Percentiles rank a stretch among this genome's conserved stretches.
Evolutionary conservation across 2,329 filamentous ascomycete species (phyloP).

Genomic region (Fusarium pseudocircinatum): DNA sequence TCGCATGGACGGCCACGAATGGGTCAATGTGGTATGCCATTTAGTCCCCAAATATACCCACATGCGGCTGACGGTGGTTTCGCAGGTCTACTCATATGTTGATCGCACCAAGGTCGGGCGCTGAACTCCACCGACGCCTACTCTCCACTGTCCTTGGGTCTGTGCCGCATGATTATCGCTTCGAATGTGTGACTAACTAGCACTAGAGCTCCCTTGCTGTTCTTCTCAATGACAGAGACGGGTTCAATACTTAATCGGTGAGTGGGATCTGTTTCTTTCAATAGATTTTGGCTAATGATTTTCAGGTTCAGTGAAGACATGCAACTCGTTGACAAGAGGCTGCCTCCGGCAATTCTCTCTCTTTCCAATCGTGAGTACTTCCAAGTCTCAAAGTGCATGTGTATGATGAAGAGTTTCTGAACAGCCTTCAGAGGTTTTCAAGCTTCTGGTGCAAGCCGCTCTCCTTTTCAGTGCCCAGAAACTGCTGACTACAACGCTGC

Average conservation of each 20-base stretch:
- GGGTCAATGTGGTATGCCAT: neutral
- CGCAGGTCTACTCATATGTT: neutral
- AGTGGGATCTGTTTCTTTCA: too few species aligned
- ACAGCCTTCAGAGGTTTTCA: neutral
- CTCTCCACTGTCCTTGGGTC: neutral
- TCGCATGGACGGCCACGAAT: neutral
- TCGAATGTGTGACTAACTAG: rapidly evolving
- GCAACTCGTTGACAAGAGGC: neutral
- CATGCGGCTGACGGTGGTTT: rapidly evolving
- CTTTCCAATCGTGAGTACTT: neutral
- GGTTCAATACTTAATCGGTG: neutral
- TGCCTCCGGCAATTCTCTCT: neutral
- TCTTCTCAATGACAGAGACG: neutral
- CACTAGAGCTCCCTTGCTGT: neutral
- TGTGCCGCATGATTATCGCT: neutral
- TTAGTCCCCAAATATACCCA: rapidly evolving
- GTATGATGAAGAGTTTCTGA: neutral
- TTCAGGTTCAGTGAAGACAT: neutral
- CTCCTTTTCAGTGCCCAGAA: neutral
- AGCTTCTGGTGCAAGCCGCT: neutral
- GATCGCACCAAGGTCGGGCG: neutral
- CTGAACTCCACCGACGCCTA: neutral
- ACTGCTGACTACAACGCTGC: neutral
- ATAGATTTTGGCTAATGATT: neutral
- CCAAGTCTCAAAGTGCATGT: rapidly evolving